A percentile compares a stretch with the other conserved stretches of the same genome.
Evolutionary conservation across 2,329 filamentous ascomycete species (phyloP).

Genomic region (Colletotrichum musae): DNA sequence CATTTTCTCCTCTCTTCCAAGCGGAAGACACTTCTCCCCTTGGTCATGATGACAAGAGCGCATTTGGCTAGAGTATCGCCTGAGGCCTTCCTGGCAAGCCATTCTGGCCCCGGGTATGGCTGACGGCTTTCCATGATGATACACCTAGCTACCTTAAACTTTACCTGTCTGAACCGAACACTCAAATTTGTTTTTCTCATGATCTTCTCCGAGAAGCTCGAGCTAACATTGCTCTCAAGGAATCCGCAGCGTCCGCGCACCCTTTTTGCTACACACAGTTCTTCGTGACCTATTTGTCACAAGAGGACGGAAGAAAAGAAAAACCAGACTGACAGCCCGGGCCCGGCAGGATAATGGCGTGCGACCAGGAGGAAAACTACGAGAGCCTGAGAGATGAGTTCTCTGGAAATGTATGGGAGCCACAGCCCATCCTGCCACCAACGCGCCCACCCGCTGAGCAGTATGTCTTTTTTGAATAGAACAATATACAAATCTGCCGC

Average conservation of each 20-base stretch:
- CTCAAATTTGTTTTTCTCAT: conserved; percentile 38
- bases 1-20: conserved; percentile 11
- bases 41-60: conserved; percentile 98
- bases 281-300: neutral
- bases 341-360: conserved; percentile 84
- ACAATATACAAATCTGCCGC: conserved; percentile 86
- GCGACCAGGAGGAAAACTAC: conserved; percentile 92
- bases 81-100: conserved; percentile 73
- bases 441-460: conserved; percentile 33
- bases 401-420: conserved; percentile 80
- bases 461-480: conserved; percentile 59
- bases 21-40: conserved; percentile 24
- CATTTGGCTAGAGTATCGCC: conserved; percentile 99
- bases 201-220: conserved; percentile 38
- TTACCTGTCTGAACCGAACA: conserved; percentile 81
- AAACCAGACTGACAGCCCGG: conserved; percentile 31
- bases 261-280: conserved; percentile 15
- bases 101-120: conserved; percentile 79
- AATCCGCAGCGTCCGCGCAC: conserved; percentile 52
- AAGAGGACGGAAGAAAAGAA: neutral
- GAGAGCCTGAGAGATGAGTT: conserved; percentile 87
- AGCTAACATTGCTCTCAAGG: conserved; percentile 40
- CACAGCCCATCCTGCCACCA: conserved; percentile 22
- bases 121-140: conserved; percentile 93
- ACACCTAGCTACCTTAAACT: conserved; percentile 97